Conservation (phyloP, 345 rosid species). For the Euclidium syriacum region DNA sequence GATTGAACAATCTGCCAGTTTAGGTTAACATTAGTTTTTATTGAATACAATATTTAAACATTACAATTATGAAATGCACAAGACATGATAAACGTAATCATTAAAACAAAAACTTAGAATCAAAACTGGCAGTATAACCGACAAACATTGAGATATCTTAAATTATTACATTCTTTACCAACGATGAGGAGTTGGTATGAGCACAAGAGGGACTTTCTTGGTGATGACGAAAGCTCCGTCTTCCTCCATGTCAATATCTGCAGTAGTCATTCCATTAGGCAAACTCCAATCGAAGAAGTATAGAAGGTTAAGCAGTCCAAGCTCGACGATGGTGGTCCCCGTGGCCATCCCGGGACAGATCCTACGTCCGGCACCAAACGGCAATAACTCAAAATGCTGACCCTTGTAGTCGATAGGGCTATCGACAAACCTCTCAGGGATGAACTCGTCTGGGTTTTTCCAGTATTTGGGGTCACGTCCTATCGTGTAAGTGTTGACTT, state of each 20-base stretch:
- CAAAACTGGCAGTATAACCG: background rate
- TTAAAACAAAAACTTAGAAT: background rate
- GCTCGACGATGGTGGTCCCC: constrained; percentile 22
- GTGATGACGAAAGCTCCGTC: constrained; percentile 16
- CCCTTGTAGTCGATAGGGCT: constrained; percentile 41
- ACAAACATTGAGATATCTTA: background rate
- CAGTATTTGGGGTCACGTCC: constrained; percentile 47
- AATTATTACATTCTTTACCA: constrained; percentile 4
- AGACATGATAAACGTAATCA: background rate
- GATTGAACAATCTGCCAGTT: background rate
- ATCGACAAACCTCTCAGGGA: constrained; percentile 45
- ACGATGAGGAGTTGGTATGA: constrained; percentile 10
- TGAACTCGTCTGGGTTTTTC: constrained; percentile 38
- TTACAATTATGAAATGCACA: background rate
- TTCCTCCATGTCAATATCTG: constrained; percentile 26
- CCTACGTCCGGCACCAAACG: constrained; percentile 45
- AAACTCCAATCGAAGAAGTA: constrained; percentile 30
- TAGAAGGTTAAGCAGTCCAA: constrained; percentile 29
- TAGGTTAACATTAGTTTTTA: background rate
- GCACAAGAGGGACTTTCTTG: constrained; percentile 24
- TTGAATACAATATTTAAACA: background rate
- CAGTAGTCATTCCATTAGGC: constrained; percentile 7
- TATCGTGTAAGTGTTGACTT: constrained; percentile 44
- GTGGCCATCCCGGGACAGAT: constrained; percentile 28
- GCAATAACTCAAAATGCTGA: constrained; percentile 41